Base-by-base conservation (phyloP, 2,329 filamentous ascomycete species). In the Penicillium sp. region DNA sequence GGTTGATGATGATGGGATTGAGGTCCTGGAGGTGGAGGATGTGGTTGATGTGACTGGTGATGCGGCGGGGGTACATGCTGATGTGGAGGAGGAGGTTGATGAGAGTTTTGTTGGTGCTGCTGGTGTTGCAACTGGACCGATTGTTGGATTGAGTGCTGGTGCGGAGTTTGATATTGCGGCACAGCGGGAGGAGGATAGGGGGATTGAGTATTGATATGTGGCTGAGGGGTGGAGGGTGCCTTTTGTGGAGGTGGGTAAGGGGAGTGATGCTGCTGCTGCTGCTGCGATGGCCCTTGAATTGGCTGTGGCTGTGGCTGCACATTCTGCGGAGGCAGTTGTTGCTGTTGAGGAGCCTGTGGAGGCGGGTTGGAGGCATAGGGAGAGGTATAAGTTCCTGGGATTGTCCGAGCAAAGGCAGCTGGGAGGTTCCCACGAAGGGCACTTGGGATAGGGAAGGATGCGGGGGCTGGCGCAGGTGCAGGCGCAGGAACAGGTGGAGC, bases 331-430 rank as follows among this genome's bases (percentile, higher is more conserved):
- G 74, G 75, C 49, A 71, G 64, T 61, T 75, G 73, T 49, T 73
- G 73, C 51, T 70, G 67, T 59, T 75, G 75, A 53, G 71, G 65
- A 19, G 70, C 66, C 54, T 73, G 73, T 26, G 76, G 71, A 28
- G 78, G 70, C 15, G 78, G 73, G 49, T 76, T 73, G 59, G 74
- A 74, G 51, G 77, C 74, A 64, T 80, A 80, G 35, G 78, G 78
- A 28, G 78, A 80, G 42, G 75, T 76, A 59, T 80, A 80, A 9
- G 75, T 76, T 47, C 76, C 72, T 19, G 75, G 72, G 7, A 69
- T 70, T 10, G 73, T 72, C 47, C 74, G 71, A 33, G 77, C 75
- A 59, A 80, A 79, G 15, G 77, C 75, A 26, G 75, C 70, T 19
- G 77, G 78, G 55, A 80, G 75, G 59, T 72, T 78, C 65, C 73